Evolutionary conservation across 371 early-diverging fungal species (phyloP), one percentile per base, ranked within the genome.

Genomic region (Mucor lusitanicus): DNA sequence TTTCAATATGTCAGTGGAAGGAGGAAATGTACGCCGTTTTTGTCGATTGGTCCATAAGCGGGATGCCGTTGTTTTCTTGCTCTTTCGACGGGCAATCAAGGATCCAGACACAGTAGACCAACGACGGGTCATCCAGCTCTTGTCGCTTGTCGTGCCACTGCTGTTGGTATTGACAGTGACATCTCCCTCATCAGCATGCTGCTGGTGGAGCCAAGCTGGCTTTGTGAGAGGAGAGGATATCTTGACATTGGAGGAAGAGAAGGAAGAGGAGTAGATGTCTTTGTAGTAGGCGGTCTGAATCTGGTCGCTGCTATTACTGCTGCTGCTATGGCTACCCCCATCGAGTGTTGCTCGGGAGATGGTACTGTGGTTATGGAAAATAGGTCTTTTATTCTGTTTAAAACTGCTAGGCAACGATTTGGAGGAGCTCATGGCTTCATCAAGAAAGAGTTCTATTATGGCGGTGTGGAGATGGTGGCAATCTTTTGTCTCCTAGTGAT

Each of bases 21-120:
- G 71, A 42, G 71, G 71, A 48, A 59, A 71, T 17, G 71, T 71
- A 3, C 59, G 59, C 50, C 71, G 44, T 12, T 71, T 67, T n/a
- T 71, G 67, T 46, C 67, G 30, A 23, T 54, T 62, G 21, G 13
- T 23, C 71, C 71, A 69, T n/a, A 54, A 27, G 12, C 44, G 57
- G 1, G 58, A 56, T 28, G 58, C 57, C 4, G 23, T 27, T 19
- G 12, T 44, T 39, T 67, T 59, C n/a, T 71, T 53, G n/a, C 27
- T 11, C 9, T 57, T 39, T 58, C 30, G 37, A n/a, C 50, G 35
- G 0, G 50, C 25, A 17, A 66, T 28, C 0, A 58, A 19, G 42
- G 69, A 50, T 3, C 59, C 63, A 3, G 71, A 70, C 3, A 70
- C 23, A 27, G 67, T 70, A 1, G 71, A 70, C 71, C 71, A 70